These are phyloP conservation scores for Dalbergia oliveri DNA, from an alignment of 306 rosid species.

Conservation along the genomic window DNA sequence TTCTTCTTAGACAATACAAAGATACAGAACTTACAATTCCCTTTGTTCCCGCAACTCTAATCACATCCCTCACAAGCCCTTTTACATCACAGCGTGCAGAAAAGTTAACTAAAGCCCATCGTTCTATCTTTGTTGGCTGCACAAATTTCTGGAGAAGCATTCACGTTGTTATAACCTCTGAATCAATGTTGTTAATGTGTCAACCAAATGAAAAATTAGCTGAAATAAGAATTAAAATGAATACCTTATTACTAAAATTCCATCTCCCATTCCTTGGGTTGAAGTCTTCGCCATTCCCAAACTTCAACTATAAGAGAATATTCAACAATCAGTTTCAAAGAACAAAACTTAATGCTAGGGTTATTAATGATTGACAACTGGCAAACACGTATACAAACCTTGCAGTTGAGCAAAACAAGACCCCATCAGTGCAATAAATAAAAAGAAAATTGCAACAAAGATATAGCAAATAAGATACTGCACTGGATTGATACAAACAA, in stretches of 20 bases:
- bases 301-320: conserved; percentile 66
- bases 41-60: conserved; percentile 67
- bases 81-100: conserved; percentile 86
- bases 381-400: neutral
- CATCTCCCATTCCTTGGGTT: conserved; percentile 91
- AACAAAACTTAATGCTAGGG: neutral
- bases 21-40: conserved; percentile 75
- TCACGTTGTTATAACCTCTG: conserved; percentile 45
- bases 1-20: neutral
- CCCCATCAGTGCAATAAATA: neutral
- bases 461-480: neutral
- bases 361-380: neutral
- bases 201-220: conserved; percentile 14
- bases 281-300: conserved; percentile 91
- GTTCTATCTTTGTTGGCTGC: conserved; percentile 78
- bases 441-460: neutral
- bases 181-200: conserved; percentile 49
- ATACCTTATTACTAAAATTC: conserved; percentile 84
- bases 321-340: conserved; percentile 30
- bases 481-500: neutral
- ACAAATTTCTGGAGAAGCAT: conserved; percentile 68
- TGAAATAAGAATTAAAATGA: conserved; percentile 29
- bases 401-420: neutral
- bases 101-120: conserved; percentile 92
- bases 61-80: conserved; percentile 68